These are phyloP conservation scores for Neurospora sp. DNA, from an alignment of 495 filamentous ascomycete genomes.

Conservation along the genomic window DNA sequence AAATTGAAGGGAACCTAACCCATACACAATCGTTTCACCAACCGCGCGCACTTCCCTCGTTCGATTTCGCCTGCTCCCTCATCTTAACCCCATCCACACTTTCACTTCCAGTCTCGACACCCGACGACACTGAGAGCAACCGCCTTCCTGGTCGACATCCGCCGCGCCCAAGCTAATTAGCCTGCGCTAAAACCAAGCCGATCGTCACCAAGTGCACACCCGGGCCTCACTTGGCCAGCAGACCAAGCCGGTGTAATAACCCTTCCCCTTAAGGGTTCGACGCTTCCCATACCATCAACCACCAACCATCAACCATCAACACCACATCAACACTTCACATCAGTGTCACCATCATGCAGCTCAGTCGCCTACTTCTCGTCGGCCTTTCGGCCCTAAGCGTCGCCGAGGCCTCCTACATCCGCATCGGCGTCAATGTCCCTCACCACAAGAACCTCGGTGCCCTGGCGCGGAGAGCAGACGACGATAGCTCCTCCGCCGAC, in stretches of 20 bases:
- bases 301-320: background rate
- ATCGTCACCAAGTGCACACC: background rate
- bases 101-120: background rate
- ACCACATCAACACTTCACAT: background rate
- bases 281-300: background rate
- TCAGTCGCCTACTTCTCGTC: conserved; percentile 27
- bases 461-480: conserved; percentile 6
- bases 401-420: conserved; percentile 29
- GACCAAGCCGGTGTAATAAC: background rate
- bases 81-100: background rate
- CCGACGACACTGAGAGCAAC: background rate
- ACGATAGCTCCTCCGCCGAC: conserved; percentile 5
- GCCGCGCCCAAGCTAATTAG: background rate
- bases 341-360: conserved; percentile 29
- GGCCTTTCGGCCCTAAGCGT: conserved; percentile 31
- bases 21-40: background rate
- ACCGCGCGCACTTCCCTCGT: background rate
- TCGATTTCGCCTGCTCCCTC: background rate
- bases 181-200: background rate
- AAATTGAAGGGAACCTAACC: background rate
- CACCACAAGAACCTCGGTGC: background rate
- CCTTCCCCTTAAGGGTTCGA: background rate
- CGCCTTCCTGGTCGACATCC: background rate
- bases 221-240: background rate
- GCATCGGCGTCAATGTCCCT: conserved; percentile 7